Evolutionary conservation across 139 green algal species (phyloP).

Genomic region (Tetratostichococcus sp.): DNA sequence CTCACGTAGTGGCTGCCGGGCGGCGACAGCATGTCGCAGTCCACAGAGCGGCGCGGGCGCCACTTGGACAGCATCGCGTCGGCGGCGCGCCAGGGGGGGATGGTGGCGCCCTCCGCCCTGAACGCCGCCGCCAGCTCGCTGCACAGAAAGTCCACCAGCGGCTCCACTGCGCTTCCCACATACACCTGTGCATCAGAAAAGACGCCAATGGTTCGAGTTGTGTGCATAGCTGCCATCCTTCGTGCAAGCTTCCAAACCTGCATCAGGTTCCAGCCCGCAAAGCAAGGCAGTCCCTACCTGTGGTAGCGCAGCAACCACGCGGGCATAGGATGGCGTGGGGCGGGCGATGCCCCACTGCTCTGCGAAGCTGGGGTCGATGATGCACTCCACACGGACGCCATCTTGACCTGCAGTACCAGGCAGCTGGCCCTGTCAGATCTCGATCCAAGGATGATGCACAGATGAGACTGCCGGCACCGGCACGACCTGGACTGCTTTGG

Average conservation of each 20-base stretch:
- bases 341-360: conserved; percentile 65
- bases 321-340: conserved; percentile 32
- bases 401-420: background rate
- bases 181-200: conserved; percentile 4
- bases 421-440: too few relatives aligned
- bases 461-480: too few relatives aligned
- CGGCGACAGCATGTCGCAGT: conserved; percentile 18
- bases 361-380: conserved; percentile 51
- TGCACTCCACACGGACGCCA: conserved; percentile 11
- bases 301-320: conserved; percentile 34
- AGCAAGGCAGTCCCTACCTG: background rate
- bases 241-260: too few relatives aligned
- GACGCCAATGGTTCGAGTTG: too few relatives aligned
- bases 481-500: too few relatives aligned
- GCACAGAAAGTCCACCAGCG: conserved; percentile 42
- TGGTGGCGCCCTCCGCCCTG: conserved; percentile 25
- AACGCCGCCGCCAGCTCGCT: conserved; percentile 46
- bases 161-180: background rate
- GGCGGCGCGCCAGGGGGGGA: conserved; percentile 52
- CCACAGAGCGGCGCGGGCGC: conserved; percentile 42
- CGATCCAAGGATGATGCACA: too few relatives aligned
- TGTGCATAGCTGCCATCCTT: too few relatives aligned
- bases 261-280: too few relatives aligned
- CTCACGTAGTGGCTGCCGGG: background rate
- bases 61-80: conserved; percentile 58